Conservation (phyloP, 768 basidiomycete species). For the Scleroderma bovista region DNA sequence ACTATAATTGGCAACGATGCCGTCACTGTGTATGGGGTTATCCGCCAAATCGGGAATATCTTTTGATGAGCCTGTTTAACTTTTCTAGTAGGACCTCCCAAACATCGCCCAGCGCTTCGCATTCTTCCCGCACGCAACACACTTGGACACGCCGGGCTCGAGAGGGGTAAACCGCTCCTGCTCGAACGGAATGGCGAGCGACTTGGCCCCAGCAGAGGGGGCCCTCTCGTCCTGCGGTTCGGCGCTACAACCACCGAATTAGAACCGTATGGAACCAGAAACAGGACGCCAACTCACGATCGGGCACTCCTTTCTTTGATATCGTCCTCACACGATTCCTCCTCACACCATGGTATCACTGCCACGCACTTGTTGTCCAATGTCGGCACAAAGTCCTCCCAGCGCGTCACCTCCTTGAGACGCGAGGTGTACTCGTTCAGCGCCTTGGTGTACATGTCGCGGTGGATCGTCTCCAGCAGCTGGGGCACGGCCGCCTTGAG, state of each 20-base stretch:
- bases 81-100: slow-evolving; percentile 68
- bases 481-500: slow-evolving; percentile 46
- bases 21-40: background rate
- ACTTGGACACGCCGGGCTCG: slow-evolving; percentile 81
- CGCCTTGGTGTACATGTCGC: slow-evolving; percentile 81
- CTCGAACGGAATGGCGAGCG: slow-evolving; percentile 93
- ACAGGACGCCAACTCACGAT: slow-evolving; percentile 45
- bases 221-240: slow-evolving; percentile 92
- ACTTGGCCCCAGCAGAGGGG: slow-evolving; percentile 96
- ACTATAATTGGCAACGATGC: background rate
- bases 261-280: background rate
- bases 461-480: slow-evolving; percentile 83
- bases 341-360: slow-evolving; percentile 95
- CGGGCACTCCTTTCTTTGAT: slow-evolving; percentile 92
- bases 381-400: slow-evolving; percentile 91
- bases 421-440: slow-evolving; percentile 65
- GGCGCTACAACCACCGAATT: slow-evolving; percentile 41
- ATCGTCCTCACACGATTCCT: slow-evolving; percentile 89
- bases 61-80: too few species aligned
- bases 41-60: too few species aligned
- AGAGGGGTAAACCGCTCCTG: slow-evolving; percentile 78
- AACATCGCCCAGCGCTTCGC: slow-evolving; percentile 98
- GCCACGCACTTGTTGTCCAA: slow-evolving; percentile 85
- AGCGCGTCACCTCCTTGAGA: slow-evolving; percentile 69
- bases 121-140: slow-evolving; percentile 79